A percentile compares a stretch with the other conserved stretches of the same genome.
Conservation (phyloP, 306 rosid genomes). For the Malus asiatica region DNA sequence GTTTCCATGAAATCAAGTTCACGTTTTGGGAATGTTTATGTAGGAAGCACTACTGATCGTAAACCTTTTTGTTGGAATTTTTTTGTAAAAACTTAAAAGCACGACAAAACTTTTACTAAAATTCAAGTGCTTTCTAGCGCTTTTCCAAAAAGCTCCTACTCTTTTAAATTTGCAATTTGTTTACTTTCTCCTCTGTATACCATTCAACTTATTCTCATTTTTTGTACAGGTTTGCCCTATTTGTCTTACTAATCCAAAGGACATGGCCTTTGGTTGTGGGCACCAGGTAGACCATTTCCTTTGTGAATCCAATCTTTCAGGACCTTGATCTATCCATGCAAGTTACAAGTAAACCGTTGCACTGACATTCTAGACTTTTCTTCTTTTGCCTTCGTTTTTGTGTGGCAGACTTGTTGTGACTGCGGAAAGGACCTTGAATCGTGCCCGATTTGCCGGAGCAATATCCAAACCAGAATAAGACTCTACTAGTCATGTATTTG, state of each 20-base stretch:
- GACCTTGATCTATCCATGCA: not conserved
- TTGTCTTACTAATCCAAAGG: conserved; percentile 57
- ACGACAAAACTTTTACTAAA: no score
- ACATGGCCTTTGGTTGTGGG: conserved; percentile 89
- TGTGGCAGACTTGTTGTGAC: conserved; percentile 66
- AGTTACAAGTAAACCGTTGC: not conserved
- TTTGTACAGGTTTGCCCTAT: conserved; percentile 63
- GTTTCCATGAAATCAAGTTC: not conserved
- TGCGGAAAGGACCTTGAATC: conserved; percentile 62
- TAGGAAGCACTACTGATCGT: not conserved
- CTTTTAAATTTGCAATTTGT: not conserved
- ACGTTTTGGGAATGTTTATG: not conserved
- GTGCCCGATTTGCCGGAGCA: conserved; percentile 77
- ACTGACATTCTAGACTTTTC: not conserved
- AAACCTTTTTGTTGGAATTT: not conserved
- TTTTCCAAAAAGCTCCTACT: not conserved
- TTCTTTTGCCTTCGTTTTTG: not conserved
- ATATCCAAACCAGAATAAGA: conserved; percentile 56
- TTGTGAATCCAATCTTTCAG: not conserved
- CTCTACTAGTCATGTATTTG: conserved; percentile 36
- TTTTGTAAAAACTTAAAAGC: no score
- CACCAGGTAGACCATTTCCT: conserved; percentile 61
- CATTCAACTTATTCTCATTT: not conserved
- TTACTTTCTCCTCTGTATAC: not conserved
- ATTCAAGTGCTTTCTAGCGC: not conserved